phyloP scores from a whole-genome alignment of 306 rosid genomes.

The Betula pendula region DNA sequence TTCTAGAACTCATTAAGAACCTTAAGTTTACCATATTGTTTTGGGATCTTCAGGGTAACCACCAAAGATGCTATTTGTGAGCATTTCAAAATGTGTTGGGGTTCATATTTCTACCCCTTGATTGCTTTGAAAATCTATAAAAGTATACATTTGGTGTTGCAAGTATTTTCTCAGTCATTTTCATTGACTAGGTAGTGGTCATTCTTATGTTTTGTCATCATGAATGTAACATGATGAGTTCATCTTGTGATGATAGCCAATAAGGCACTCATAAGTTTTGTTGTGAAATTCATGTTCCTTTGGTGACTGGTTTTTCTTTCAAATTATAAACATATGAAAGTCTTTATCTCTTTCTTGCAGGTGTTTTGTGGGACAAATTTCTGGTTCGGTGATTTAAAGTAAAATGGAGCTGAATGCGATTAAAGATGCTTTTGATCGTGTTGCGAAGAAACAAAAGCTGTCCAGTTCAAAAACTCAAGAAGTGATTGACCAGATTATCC shows the following conservation, averaged over 20 bases:
- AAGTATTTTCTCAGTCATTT: neutral
- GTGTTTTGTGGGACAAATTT: conserved; percentile 35
- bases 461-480: conserved; percentile 76
- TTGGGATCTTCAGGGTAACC: neutral
- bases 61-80: neutral
- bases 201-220: neutral
- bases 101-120: neutral
- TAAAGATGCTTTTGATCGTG: conserved; percentile 87
- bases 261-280: neutral
- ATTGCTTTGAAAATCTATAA: neutral
- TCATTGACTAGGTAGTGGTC: neutral
- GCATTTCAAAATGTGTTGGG: neutral
- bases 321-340: conserved; percentile 24
- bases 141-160: neutral
- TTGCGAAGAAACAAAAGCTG: conserved; percentile 84
- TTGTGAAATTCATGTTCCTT: neutral
- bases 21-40: neutral
- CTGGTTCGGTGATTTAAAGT: neutral
- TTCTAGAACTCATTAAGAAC: neutral
- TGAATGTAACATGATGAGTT: neutral
- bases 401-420: conserved; percentile 76
- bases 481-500: conserved; percentile 51
- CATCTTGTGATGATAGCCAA: neutral
- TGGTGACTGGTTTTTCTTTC: neutral
- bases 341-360: neutral